Evolutionary conservation across 202 grass and related monocot genomes (phyloP).

Genomic region (Carex arenaria): DNA sequence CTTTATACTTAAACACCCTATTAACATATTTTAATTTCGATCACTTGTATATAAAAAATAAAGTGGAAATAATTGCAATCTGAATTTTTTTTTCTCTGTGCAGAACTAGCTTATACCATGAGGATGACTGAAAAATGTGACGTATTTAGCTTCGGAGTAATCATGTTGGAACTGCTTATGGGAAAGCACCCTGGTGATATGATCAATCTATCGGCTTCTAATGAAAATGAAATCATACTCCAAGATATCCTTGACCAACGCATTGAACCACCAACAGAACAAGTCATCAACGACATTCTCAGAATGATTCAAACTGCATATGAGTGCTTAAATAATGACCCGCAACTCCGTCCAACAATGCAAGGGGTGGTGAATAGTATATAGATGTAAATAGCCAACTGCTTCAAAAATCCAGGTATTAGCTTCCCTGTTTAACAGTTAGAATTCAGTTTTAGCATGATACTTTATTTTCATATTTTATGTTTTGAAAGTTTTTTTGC

Average conservation of each 20-base stretch:
- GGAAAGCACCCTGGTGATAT: constrained; percentile 14
- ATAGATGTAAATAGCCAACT: not conserved
- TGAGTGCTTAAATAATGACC: constrained; percentile 1
- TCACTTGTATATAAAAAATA: not conserved
- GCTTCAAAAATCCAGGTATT: not conserved
- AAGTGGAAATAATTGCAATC: not conserved
- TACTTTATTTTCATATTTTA: too few relatives aligned
- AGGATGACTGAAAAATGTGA: constrained; percentile 17
- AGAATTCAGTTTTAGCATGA: too few relatives aligned
- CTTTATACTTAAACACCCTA: not conserved
- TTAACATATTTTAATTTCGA: not conserved
- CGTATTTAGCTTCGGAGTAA: constrained; percentile 15
- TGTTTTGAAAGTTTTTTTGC: too few relatives aligned
- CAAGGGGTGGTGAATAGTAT: not conserved
- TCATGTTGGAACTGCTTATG: constrained; percentile 3
- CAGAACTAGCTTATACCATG: constrained; percentile 16
- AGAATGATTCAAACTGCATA: not conserved
- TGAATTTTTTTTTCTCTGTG: not conserved
- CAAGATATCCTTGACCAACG: not conserved
- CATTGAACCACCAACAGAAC: not conserved
- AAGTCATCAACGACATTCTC: not conserved
- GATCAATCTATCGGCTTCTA: not conserved
- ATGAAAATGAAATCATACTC: not conserved
- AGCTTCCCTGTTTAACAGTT: too few relatives aligned
- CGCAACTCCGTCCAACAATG: not conserved